Base-by-base conservation (phyloP, 1,139 yeast genomes). In the Kodamaea sp. region DNA sequence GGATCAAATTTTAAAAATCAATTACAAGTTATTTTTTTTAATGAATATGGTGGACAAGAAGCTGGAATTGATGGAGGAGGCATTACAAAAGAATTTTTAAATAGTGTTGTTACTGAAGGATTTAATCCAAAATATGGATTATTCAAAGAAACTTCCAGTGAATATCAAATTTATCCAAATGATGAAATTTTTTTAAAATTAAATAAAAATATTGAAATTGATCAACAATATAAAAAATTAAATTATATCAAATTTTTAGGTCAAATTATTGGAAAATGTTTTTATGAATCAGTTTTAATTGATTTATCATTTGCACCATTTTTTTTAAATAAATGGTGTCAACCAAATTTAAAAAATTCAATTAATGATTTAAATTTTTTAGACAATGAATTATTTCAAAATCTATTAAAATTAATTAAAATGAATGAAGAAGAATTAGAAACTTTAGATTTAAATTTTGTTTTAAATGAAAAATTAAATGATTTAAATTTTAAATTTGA, bases 41-140 rank as follows among this genome's bases (percentile, higher is more conserved):
- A 86, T 53, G 78, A 82, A 43, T 77, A 82, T 59, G 96, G 95
- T 1, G 78, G 75, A 24, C 75, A 69, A 32, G 95, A 85, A 53
- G 92, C 85, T 1, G 98, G 98, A 1, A 84, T 92, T 39, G 98
- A 92, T 60, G 98, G 98, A 5, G 98, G 98, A 8, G 98, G 98
- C 2, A 69, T 92, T 20, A 90, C 97, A 0, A 90, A 92, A 57
- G 98, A 92, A 53, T 82, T 92, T 49, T 64, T 92, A 40, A 88
- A 92, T 2, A 70, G 84, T 36, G 81, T 88, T 1, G 78, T 84
- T 2, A 67, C 67, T 7, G 88, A 84, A 48, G 95, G 87, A 0
- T 85, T 90, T 49, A 47, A 63, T 54, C 57, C 75, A 42, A 38
- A 59, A 40, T 35, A 65, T 56, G 46, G 44, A 8, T 48, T 70